Conservation (phyloP, 192 early-diverging fungal genomes). For the Thamnidium elegans region DNA sequence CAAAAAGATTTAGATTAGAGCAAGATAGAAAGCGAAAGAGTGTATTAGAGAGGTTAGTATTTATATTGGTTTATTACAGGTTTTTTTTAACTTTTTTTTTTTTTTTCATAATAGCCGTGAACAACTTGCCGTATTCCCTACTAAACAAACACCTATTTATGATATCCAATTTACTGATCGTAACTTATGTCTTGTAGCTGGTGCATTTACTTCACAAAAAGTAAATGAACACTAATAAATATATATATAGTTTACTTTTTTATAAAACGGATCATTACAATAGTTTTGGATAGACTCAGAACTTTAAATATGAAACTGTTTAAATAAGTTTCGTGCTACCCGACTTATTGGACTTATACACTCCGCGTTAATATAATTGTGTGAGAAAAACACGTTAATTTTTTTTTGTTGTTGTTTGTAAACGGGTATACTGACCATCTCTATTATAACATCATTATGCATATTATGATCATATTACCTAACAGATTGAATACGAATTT, state of each 20-base stretch:
- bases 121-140: constrained; percentile 74
- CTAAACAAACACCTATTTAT: constrained; percentile 91
- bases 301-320: not conserved
- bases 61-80: not conserved
- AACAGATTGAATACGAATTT: too few relatives aligned
- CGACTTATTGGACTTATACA: not conserved
- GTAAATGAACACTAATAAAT: not conserved
- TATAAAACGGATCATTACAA: not conserved
- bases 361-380: too few relatives aligned
- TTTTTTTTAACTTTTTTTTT: not conserved
- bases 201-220: constrained; percentile 57
- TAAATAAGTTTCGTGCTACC: not conserved
- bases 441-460: constrained; percentile 1
- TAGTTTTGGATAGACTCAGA: not conserved
- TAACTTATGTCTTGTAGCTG: constrained; percentile 84
- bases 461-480: not conserved
- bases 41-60: constrained; percentile 34
- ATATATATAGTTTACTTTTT: not conserved
- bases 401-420: too few relatives aligned
- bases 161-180: constrained; percentile 78
- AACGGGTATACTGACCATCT: not conserved
- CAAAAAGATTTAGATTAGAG: constrained; percentile 13
- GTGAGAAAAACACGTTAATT: too few relatives aligned
- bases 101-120: constrained; percentile 33
- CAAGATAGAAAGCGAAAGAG: constrained; percentile 27